These are phyloP conservation scores for Prorocentrum cordatum DNA, from an alignment of 169 alveolate species.

Conservation along the genomic window DNA sequence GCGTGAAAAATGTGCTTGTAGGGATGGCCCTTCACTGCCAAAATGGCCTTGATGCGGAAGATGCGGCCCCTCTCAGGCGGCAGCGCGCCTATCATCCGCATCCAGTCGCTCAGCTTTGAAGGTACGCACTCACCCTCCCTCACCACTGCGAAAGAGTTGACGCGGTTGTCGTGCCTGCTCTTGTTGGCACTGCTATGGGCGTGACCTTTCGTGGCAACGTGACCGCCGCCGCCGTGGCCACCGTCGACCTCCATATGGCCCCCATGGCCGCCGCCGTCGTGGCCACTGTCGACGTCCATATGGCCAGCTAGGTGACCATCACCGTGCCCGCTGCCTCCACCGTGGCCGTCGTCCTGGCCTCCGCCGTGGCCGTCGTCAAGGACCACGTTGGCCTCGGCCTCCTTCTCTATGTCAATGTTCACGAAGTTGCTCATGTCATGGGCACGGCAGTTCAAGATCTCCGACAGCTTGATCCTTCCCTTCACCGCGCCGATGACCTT, in stretches of 20 bases:
- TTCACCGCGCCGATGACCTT: not conserved
- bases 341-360: not conserved
- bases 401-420: constrained; percentile 23
- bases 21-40: constrained; percentile 60
- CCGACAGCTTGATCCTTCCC: constrained; percentile 42
- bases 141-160: constrained; percentile 24
- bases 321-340: not conserved
- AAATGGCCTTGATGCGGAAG: constrained; percentile 57
- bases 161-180: constrained; percentile 53
- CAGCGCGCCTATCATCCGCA: constrained; percentile 30
- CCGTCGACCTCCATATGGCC: too few relatives aligned
- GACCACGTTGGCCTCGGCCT: constrained; percentile 6
- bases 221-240: too few relatives aligned
- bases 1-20: constrained; percentile 68
- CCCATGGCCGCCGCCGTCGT: too few relatives aligned
- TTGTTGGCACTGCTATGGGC: too few relatives aligned
- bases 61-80: constrained; percentile 38
- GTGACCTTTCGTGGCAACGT: too few relatives aligned
- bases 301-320: constrained; percentile 30
- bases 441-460: constrained; percentile 43
- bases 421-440: constrained; percentile 49
- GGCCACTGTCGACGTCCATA: constrained; percentile 26
- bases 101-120: constrained; percentile 2
- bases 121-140: constrained; percentile 60
- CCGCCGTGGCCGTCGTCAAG: constrained; percentile 8